Evolutionary conservation across 176 grass and related monocot species (phyloP).

Genomic region (Phyllostachys edulis): DNA sequence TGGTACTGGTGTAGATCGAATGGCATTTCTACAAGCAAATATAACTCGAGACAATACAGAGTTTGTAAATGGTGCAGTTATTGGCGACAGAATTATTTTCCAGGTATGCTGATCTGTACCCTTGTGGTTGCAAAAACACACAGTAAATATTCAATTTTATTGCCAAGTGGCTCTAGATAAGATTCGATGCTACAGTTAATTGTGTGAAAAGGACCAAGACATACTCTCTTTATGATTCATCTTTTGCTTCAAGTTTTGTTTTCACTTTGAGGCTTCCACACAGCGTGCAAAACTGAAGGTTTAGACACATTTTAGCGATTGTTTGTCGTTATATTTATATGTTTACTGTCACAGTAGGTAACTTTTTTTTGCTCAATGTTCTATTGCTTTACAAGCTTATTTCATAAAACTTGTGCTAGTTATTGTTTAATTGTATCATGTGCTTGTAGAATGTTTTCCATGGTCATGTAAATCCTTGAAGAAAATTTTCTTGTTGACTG

Average conservation of each 20-base stretch:
- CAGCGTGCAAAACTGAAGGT: not conserved
- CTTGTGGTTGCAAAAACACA: constrained; percentile 20
- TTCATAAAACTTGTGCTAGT: not conserved
- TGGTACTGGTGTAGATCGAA: constrained; percentile 73
- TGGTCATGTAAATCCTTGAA: constrained; percentile 13
- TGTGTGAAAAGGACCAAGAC: not conserved
- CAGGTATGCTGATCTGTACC: constrained; percentile 52
- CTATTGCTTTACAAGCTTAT: not conserved
- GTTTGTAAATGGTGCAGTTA: constrained; percentile 74
- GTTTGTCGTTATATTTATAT: not conserved
- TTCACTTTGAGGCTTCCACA: not conserved
- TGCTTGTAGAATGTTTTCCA: not conserved
- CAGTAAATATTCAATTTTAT: not conserved
- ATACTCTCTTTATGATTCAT: not conserved
- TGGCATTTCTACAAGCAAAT: constrained; percentile 84
- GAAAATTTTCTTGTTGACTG: constrained; percentile 26
- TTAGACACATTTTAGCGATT: not conserved
- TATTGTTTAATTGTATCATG: constrained; percentile 5
- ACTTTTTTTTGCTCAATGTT: constrained; percentile 9
- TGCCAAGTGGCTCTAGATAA: not conserved
- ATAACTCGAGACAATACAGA: constrained; percentile 86
- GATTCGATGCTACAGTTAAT: not conserved
- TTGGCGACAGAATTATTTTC: constrained; percentile 89
- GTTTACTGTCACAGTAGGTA: not conserved
- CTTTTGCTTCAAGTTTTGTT: not conserved